A percentile compares a stretch with the other conserved stretches of the same genome.
Evolutionary conservation across 208 protist species (phyloP).

Genomic region (Borovskyia barvae): DNA sequence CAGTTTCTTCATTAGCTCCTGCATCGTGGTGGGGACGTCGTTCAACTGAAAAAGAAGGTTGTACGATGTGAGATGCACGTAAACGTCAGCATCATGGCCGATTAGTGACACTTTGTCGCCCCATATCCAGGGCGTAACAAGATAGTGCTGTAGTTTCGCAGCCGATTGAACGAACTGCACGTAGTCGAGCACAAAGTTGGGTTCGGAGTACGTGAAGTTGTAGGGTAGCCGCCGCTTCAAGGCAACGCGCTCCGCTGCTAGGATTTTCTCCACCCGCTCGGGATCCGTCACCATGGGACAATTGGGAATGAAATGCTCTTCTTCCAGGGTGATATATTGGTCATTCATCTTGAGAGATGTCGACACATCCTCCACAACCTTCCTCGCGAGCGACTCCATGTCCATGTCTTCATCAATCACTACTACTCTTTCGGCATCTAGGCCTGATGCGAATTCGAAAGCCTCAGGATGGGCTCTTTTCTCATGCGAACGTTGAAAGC

Average conservation of each 20-base stretch:
- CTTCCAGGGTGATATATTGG: constrained; percentile 39
- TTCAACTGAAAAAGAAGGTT: constrained; percentile 61
- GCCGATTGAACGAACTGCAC: constrained; percentile 64
- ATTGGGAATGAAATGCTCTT: constrained; percentile 56
- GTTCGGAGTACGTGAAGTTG: constrained; percentile 75
- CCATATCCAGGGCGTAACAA: constrained; percentile 74
- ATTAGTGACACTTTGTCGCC: constrained; percentile 80
- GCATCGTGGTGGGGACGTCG: constrained; percentile 18
- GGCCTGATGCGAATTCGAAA: constrained; percentile 65
- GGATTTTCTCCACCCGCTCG: constrained; percentile 43
- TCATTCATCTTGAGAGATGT: constrained; percentile 27
- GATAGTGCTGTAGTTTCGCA: constrained; percentile 60
- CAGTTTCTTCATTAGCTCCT: constrained; percentile 33
- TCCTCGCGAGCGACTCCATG: constrained; percentile 32
- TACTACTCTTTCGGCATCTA: constrained; percentile 38
- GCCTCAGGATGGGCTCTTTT: constrained; percentile 68
- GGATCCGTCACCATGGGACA: constrained; percentile 57
- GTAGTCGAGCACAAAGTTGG: constrained; percentile 86
- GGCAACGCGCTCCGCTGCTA: constrained; percentile 39
- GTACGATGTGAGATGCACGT: constrained; percentile 79
- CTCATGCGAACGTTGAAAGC: constrained; percentile 34
- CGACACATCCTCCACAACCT: constrained; percentile 32
- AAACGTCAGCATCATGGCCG: constrained; percentile 56
- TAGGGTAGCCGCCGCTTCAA: constrained; percentile 32
- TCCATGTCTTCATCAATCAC: constrained; percentile 48